phyloP scores from a whole-genome alignment of 176 grass and related monocot species.

The Miscanthus lutarioriparius region DNA sequence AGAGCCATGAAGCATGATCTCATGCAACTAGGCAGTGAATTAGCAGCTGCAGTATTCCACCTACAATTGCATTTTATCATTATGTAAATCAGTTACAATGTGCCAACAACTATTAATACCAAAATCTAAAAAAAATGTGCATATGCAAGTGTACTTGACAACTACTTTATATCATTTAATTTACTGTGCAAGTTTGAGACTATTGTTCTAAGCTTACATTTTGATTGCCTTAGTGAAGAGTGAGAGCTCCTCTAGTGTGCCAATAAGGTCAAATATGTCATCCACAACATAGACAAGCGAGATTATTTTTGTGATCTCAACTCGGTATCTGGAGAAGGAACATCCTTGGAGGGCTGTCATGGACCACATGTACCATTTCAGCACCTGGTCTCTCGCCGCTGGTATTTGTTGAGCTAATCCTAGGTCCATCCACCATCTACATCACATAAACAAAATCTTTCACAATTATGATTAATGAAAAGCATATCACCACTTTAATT shows the following conservation, averaged over 20 bases:
- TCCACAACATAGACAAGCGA: constrained; percentile 66
- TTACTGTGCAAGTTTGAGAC: not conserved
- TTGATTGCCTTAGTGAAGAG: constrained; percentile 51
- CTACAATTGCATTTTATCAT: not conserved
- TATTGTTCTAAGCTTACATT: constrained; percentile 26
- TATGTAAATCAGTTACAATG: not conserved
- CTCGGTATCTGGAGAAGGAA: constrained; percentile 42
- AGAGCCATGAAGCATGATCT: constrained; percentile 46
- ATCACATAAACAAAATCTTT: not conserved
- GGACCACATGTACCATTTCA: constrained; percentile 64
- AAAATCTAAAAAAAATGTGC: not conserved
- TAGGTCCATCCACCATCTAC: constrained; percentile 58
- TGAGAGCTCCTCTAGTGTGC: constrained; percentile 47
- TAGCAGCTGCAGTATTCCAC: constrained; percentile 37
- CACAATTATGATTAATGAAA: not conserved
- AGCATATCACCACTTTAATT: too few species aligned
- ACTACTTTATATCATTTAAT: not conserved
- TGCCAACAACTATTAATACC: not conserved
- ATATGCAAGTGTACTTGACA: too few species aligned
- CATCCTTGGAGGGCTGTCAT: constrained; percentile 28
- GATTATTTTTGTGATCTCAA: constrained; percentile 52
- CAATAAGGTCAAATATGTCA: constrained; percentile 73
- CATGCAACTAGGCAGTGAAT: constrained; percentile 56
- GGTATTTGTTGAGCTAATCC: constrained; percentile 45
- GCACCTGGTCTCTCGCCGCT: constrained; percentile 36